Evolutionary conservation across 2,329 filamentous ascomycete species (phyloP), one percentile per base, ranked within the genome.

Genomic region (Magnaporthiopsis incrustans): DNA sequence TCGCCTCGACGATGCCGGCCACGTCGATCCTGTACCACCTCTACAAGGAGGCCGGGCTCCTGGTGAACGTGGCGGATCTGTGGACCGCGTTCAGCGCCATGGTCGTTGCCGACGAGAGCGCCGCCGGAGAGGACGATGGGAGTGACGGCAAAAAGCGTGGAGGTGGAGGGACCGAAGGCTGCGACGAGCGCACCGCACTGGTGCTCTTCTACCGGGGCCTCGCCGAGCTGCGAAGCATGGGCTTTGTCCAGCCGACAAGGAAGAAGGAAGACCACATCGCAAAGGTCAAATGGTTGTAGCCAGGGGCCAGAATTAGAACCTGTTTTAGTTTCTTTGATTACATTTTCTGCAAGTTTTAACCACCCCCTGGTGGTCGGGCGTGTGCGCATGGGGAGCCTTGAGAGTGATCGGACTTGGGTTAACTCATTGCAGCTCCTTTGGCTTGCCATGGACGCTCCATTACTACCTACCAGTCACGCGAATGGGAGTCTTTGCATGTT

Each of bases 211-310:
- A 97, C 75, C 84, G 87, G 66, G 90, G 85, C 6, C 75, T 98
- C 67, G 91, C 94, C 0, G 95, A 99, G 75, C 76, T 99, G 73
- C 89, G 88, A 74, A 85, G 88, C 63, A 81, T 99, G 71, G 95
- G 95, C 10, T 89, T 97, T 76, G 83, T 98, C 66, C 97, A 95
- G 78, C 83, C 84, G 66, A 98, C 89, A 72, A 90, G 89, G 77
- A 97, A 93, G 81, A 97, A 96, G 81, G 86, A 88, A 30, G 95
- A 98, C 73, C 94, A 98, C 76, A 79, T 98, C 69, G 88, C 91
- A 56, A 98, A 97, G 79, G 81, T 92, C 86, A 92, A 90, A 73
- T 95, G 94, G 70, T 78, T 95, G 66, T 85, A 66, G 74, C 22
- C 44, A 10, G 44, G 7, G 15, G 4, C 44, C 44, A 1, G 10